phyloP scores from a whole-genome alignment of 2,329 filamentous ascomycete genomes.

The Phyllosticta ampelicida region DNA sequence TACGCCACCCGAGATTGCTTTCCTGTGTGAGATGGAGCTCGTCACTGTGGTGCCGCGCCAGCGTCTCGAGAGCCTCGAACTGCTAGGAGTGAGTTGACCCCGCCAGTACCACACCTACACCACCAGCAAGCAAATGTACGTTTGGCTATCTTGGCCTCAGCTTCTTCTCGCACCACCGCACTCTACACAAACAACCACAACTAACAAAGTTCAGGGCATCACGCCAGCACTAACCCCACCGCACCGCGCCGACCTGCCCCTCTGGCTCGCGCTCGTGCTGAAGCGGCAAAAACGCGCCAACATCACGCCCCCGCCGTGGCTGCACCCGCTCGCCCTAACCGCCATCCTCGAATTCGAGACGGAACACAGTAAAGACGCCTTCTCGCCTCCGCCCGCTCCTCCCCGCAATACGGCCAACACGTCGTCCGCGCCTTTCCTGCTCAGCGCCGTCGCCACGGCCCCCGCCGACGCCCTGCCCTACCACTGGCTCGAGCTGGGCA shows the following conservation, averaged over 20 bases:
- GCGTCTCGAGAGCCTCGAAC: constrained; percentile 70
- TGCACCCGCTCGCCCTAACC: constrained; percentile 63
- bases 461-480: constrained; percentile 69
- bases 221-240: constrained; percentile 71
- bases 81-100: constrained; percentile 64
- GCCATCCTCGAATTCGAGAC: constrained; percentile 75
- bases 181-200: not conserved
- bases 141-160: not conserved
- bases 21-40: constrained; percentile 94
- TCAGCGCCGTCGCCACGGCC: constrained; percentile 59
- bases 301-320: constrained; percentile 84
- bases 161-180: constrained; percentile 16
- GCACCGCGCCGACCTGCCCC: constrained; percentile 64
- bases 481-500: constrained; percentile 88
- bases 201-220: constrained; percentile 50
- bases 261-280: constrained; percentile 91
- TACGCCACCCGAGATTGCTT: constrained; percentile 79
- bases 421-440: constrained; percentile 61
- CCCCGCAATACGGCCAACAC: constrained; percentile 32
- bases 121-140: constrained; percentile 7
- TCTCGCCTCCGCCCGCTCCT: constrained; percentile 65
- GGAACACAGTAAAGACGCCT: constrained; percentile 56
- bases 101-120: not conserved
- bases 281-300: constrained; percentile 92
- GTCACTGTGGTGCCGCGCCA: constrained; percentile 89